Evolutionary conservation across 768 basidiomycete species (phyloP), one percentile per base, ranked within the genome.

Genomic region (Austroboletus eburneus): DNA sequence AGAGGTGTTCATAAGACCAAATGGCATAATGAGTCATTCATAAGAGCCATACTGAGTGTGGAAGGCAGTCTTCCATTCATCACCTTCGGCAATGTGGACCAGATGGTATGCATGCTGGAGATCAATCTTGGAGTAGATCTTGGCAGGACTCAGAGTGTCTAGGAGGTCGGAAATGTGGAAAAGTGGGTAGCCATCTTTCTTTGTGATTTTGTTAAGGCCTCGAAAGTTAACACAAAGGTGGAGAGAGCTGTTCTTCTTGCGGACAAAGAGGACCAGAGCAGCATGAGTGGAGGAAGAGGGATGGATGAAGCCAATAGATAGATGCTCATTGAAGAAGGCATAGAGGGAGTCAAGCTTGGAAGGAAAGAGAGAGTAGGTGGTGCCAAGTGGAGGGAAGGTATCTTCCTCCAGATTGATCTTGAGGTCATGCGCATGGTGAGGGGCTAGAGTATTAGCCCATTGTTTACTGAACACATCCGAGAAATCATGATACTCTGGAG

Each of bases 311-410:
- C 38, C 27, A 5, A 27, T 27, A 27, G 27, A 27, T 39, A 27
- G 27, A 12, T 27, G 27, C 12, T 27, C 27, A 27, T 73, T 6
- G 58, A 75, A 42, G 46, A 66, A 76, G 2, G 61, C 59, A 4
- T 39, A 29, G 35, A 77, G 63, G 1, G 60, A 67, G 13, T 60
- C 43, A 5, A 56, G 64, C 51, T 78, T 70, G 0, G 40, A 27
- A 5, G 49, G 42, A 18, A 42, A 54, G 4, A 46, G 36, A 3
- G 38, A 35, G 17, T 46, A 39, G 3, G 21, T 43, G 12, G 23
- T 39, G 2, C 37, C 16, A 39, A 23, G 7, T n/a, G 16, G 23
- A 23, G 21, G 37, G 3, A 22, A 24, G 0, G 23, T 1, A 3
- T 23, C 34, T 25, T 36, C 34, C 7, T 43, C 24, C 17, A 36